Evolutionary conservation across 257 asterid genomes (phyloP), one percentile per base, ranked within the genome.

Genomic region (Ophiorrhiza pumila): DNA sequence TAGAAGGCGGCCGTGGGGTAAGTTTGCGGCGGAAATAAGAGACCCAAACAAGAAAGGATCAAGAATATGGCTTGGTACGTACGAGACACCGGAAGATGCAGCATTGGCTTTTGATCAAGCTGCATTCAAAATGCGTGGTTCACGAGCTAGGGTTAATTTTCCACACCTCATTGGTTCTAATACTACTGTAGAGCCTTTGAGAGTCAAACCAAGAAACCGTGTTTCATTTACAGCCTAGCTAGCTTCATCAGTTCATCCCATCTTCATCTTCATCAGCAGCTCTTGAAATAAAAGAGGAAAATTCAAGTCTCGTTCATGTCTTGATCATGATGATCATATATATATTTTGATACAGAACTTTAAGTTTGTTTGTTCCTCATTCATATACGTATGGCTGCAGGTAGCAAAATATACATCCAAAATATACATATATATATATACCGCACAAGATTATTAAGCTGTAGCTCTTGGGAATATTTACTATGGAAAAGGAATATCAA

Each of bases 1-100:
- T 12, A 78, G 83, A 56, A 37, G 80, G 75, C 65, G 87, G 79
- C 83, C 82, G 10, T 83, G 83, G 85, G 83, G 83, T 5, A 83
- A 50, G 62, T 83, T 74, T 7, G 75, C 79, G 1, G 84, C 84
- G 14, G 87, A 83, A 43, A 80, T 80, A 70, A 77, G 81, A 56
- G 69, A 77, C 20, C 84, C 81, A 0, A 42, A 47, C 18, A 72
- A 57, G 72, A 77, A 70, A 66, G 83, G 83, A 12, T 9, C 58
- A 0, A 80, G 81, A 60, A 35, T 80, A 4, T 83, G 87, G 87
- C 57, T 83, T 1, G 85, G 83, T 20, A 80, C 85, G 0, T 80
- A 80, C 41, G 76, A 77, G 74, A 83, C 68, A 4, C 52, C 83
- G 1, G 83, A 72, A 72, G 87, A 83, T 42, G 87, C 87, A 5